A percentile compares a stretch with the other conserved stretches of the same genome.
phyloP scores from a whole-genome alignment of 805 yeast genomes.

The Priceomyces castillae region DNA sequence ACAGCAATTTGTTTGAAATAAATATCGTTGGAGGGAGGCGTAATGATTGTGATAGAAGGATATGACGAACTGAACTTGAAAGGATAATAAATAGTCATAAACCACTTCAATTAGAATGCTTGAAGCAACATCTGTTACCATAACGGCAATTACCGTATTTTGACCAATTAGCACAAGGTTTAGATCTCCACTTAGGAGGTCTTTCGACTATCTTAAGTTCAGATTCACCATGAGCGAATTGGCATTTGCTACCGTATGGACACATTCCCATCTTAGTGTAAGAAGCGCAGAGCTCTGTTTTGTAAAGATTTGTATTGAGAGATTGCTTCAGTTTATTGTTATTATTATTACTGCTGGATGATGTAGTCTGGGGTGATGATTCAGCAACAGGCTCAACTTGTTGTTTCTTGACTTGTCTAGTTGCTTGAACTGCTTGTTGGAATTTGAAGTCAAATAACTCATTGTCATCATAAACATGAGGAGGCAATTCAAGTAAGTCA shows the following conservation, averaged over 20 bases:
- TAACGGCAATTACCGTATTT: slow-evolving; percentile 80
- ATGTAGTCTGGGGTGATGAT: neutral
- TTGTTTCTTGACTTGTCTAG: neutral
- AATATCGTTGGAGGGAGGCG: neutral
- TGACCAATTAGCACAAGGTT: slow-evolving; percentile 87
- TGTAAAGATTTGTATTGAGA: slow-evolving; percentile 69
- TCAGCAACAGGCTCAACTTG: neutral
- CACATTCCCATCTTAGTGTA: slow-evolving; percentile 65
- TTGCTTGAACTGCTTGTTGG: slow-evolving; percentile 7
- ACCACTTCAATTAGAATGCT: slow-evolving; percentile 53
- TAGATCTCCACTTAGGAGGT: slow-evolving; percentile 84
- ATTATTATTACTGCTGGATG: neutral
- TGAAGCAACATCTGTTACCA: slow-evolving; percentile 89
- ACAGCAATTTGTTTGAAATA: neutral
- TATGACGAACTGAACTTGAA: neutral
- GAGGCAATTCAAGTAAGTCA: neutral
- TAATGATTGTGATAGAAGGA: neutral
- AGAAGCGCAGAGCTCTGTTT: slow-evolving; percentile 86
- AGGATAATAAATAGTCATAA: neutral
- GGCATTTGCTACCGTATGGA: slow-evolving; percentile 89
- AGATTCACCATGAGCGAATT: slow-evolving; percentile 85
- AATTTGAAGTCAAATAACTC: slow-evolving; percentile 14
- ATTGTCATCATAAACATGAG: neutral
- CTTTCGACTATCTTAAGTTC: slow-evolving; percentile 73
- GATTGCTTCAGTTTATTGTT: slow-evolving; percentile 12